phyloP scores from a whole-genome alignment of 768 basidiomycete species.

The Russula vinacea region DNA sequence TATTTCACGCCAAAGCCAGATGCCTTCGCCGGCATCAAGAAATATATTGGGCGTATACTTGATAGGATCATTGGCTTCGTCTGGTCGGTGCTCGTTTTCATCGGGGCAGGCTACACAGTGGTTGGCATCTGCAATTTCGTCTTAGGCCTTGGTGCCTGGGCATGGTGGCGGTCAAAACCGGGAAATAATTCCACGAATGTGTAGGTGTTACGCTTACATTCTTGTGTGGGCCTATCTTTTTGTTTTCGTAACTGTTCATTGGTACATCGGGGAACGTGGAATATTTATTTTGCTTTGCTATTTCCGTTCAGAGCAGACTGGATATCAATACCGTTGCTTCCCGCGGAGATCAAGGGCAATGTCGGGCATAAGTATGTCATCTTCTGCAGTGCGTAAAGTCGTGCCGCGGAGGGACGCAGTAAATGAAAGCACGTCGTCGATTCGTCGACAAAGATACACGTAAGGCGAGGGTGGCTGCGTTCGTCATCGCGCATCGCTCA shows the following conservation, averaged over 20 bases:
- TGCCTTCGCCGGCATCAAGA: slow-evolving; percentile 52
- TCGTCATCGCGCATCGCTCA: background rate
- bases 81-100: slow-evolving; percentile 72
- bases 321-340: background rate
- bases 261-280: background rate
- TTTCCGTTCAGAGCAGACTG: background rate
- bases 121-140: slow-evolving; percentile 71
- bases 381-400: background rate
- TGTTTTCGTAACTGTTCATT: background rate
- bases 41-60: slow-evolving; percentile 58
- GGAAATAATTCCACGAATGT: slow-evolving; percentile 17
- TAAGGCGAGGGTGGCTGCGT: background rate
- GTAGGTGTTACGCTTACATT: slow-evolving; percentile 1
- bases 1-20: slow-evolving; percentile 54
- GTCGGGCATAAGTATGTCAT: background rate
- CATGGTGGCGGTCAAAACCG: slow-evolving; percentile 40
- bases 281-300: slow-evolving; percentile 11
- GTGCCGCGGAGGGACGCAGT: background rate
- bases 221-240: background rate
- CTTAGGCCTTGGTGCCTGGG: slow-evolving; percentile 63
- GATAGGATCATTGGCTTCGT: slow-evolving; percentile 74
- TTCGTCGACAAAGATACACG: background rate
- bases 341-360: slow-evolving; percentile 11
- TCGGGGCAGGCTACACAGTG: slow-evolving; percentile 74
- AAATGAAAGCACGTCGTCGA: background rate